phyloP scores from a whole-genome alignment of 2,329 filamentous ascomycete genomes.

The Aspergillus sp. region DNA sequence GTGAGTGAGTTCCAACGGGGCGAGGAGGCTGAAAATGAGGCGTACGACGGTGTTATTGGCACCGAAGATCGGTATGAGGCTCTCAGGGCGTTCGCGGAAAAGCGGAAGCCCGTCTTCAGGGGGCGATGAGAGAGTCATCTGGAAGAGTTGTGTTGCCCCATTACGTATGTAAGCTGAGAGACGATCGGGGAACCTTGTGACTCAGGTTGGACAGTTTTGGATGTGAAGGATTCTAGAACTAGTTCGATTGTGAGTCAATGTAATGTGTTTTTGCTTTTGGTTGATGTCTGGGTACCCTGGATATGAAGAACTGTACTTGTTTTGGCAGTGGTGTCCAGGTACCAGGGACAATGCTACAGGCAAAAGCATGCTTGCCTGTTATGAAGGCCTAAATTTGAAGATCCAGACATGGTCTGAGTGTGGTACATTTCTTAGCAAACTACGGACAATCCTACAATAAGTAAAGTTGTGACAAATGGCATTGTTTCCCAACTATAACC shows the following conservation, averaged over 20 bases:
- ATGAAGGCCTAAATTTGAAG: no score
- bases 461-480: no score
- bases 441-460: no score
- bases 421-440: no score
- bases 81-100: constrained; percentile 78
- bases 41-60: constrained; percentile 79
- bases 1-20: constrained; percentile 66
- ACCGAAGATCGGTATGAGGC: constrained; percentile 90
- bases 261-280: neutral
- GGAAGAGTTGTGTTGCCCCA: neutral
- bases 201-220: neutral
- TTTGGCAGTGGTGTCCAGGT: no score
- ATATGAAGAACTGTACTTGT: neutral
- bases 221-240: neutral
- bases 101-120: constrained; percentile 69
- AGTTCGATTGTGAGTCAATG: neutral
- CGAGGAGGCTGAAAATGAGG: constrained; percentile 79
- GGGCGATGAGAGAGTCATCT: constrained; percentile 46
- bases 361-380: no score
- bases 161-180: neutral
- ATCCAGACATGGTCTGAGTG: no score
- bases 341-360: no score
- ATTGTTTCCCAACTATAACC: no score
- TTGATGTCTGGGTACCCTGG: neutral
- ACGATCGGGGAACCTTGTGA: neutral